These are phyloP conservation scores for Backusella liffmaniae DNA, from an alignment of 192 early-diverging fungal species.

Conservation along the genomic window DNA sequence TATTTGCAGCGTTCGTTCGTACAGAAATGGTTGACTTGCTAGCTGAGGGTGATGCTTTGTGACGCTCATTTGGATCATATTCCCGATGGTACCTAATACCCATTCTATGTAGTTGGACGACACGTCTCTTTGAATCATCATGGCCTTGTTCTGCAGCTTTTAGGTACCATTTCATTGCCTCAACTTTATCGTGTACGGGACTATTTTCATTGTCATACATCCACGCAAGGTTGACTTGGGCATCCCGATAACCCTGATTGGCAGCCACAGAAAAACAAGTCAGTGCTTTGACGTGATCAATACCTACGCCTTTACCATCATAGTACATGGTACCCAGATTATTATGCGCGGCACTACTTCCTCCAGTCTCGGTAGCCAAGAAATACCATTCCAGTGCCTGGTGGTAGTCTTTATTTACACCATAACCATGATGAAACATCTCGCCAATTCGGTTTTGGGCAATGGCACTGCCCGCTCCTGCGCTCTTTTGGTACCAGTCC, in stretches of 20 bases:
- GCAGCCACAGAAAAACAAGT: not conserved
- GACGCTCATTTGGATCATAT: not conserved
- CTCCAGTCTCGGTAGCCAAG: not conserved
- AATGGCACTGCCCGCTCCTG: not conserved
- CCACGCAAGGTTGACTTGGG: not conserved
- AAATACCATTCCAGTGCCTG: not conserved
- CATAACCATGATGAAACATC: not conserved
- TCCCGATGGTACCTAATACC: not conserved
- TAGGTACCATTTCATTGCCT: not conserved
- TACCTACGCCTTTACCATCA: not conserved
- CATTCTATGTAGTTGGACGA: not conserved
- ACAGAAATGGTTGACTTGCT: not conserved
- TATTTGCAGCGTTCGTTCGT: not conserved
- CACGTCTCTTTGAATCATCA: not conserved
- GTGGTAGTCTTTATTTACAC: not conserved
- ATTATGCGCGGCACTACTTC: not conserved
- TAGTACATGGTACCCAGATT: not conserved
- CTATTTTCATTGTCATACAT: not conserved
- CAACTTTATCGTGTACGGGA: not conserved
- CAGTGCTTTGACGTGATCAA: not conserved
- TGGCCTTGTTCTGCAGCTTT: not conserved
- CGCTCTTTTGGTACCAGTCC: not conserved
- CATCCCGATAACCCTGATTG: not conserved
- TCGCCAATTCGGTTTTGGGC: not conserved
- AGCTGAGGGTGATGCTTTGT: not conserved